These are phyloP conservation scores for Colletotrichum lini DNA, from an alignment of 2,329 filamentous ascomycete species.

Conservation along the genomic window DNA sequence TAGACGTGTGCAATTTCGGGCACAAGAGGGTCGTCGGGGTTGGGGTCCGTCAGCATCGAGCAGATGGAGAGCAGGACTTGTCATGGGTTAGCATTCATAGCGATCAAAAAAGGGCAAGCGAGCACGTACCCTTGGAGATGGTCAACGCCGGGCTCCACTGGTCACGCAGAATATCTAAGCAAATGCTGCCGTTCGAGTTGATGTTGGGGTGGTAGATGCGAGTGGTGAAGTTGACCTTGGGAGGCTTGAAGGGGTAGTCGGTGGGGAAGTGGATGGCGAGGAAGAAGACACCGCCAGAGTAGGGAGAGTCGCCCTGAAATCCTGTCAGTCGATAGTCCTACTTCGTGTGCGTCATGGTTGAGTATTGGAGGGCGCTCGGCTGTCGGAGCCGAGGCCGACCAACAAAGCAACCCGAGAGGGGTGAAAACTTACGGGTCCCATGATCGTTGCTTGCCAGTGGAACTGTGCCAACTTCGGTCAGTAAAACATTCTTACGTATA, in stretches of 20 bases:
- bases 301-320: slow-evolving; percentile 89
- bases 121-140: slow-evolving; percentile 89
- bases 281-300: slow-evolving; percentile 99
- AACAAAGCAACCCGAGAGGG: not conserved
- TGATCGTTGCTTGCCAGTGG: slow-evolving; percentile 99
- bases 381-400: not conserved
- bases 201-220: slow-evolving; percentile 99
- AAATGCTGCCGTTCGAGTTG: slow-evolving; percentile 99
- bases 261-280: slow-evolving; percentile 98
- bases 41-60: slow-evolving; percentile 99
- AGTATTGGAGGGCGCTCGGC: not conserved
- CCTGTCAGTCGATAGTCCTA: not conserved
- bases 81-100: slow-evolving; percentile 1
- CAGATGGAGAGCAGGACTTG: slow-evolving; percentile 97
- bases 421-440: slow-evolving; percentile 88
- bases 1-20: slow-evolving; percentile 99
- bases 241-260: slow-evolving; percentile 99
- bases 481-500: slow-evolving; percentile 3
- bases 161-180: slow-evolving; percentile 96
- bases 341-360: not conserved
- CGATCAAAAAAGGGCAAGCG: not conserved
- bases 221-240: slow-evolving; percentile 99
- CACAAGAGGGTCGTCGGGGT: slow-evolving; percentile 98
- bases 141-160: slow-evolving; percentile 99
- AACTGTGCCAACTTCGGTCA: slow-evolving; percentile 72